Base-by-base conservation (phyloP, 169 alveolate species). In the Cryptosporidium canis region DNA sequence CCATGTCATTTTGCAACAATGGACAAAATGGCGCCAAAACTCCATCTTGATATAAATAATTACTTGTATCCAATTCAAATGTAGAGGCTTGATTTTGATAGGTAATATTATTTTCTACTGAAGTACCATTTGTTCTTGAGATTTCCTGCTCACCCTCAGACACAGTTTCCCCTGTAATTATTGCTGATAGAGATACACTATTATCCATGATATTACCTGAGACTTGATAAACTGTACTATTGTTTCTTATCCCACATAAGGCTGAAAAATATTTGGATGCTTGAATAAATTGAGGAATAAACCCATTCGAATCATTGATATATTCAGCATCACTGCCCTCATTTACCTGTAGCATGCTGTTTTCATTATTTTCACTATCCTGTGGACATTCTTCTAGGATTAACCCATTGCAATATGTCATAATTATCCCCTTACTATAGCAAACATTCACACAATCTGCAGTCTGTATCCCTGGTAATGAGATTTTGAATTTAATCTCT, bases 401-500 rank as follows among this genome's bases (percentile, higher is more conserved):
- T 41, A 77, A 61, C 14, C 87, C 77, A 55, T 61, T 77, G 29
- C 87, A 58, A 39, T 77, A 77, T n/a, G 87, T 61, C 71, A 77
- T 56, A 24, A 77, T 77, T 58, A 77, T 61, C 9, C 87, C 87
- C 39, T 77, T 77, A 8, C 72, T 77, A 44, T 39, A 77, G 21
- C 87, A 77, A 33, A 77, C 87, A 58, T 77, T 77, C 16, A 77
- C 87, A 77, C 87, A 77, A 24, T 77, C 87, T 12, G 87, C 87
- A 14, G 87, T 77, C 43, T 77, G 70, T 77, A 77, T 77, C n/a
- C 87, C 87, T 55, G 87, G 87, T 8, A 77, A 27, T 35, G 61
- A 21, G 18, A 77, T 77, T 37, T 27, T 77, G 37, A 77, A 77
- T 77, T 77, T 77, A 41, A 58, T 39, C 24, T 77, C 87, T 16